Evolutionary conservation across 2,329 filamentous ascomycete genomes (phyloP), one percentile per base, ranked within the genome.

Genomic region (Alternaria arbusti): DNA sequence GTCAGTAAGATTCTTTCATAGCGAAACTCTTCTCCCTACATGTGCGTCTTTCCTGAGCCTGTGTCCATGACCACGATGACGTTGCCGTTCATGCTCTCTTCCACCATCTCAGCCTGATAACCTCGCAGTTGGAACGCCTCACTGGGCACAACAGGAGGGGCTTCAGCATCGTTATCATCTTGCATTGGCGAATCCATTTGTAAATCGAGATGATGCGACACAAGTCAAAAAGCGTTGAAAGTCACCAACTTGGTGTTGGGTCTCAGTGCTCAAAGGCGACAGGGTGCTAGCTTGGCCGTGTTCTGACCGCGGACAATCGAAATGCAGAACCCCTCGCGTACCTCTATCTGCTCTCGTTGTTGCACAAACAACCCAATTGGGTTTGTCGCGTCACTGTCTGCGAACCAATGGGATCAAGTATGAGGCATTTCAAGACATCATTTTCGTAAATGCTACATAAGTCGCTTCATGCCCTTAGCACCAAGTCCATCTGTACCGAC

Each of bases 21-120:
- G 43, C 3, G 30, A 12, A 32, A 15, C 1, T 25, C 11, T 22
- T 17, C 3, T 6, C 22, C 40, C 45, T 67, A 78, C 78, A 85
- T 79, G 51, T 83, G 81, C 13, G 83, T 85, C 68, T 85, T 85
- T 12, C 83, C 83, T 61, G 80, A 82, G 26, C 83, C 83, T 3
- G 83, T 85, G 55, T 84, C 82, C 82, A 84, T 84, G 12, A 79
- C 82, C 43, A 84, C 82, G 56, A 85, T 84, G 58, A 83, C 76
- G 64, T 85, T 85, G 17, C 72, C 68, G 46, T 74, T 71, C 32
- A 85, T 61, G 68, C 81, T 83, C 59, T 79, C 77, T 45, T 83
- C 78, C 3, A 85, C 77, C 83, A 85, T 85, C 68, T 85, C 83
- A 68, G 80, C 73, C 75, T 85, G 84, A 63, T 85, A 85, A 1